Evolutionary conservation across 164 flowering plant species (phyloP).

Genomic region (Vitis rotundifolia): DNA sequence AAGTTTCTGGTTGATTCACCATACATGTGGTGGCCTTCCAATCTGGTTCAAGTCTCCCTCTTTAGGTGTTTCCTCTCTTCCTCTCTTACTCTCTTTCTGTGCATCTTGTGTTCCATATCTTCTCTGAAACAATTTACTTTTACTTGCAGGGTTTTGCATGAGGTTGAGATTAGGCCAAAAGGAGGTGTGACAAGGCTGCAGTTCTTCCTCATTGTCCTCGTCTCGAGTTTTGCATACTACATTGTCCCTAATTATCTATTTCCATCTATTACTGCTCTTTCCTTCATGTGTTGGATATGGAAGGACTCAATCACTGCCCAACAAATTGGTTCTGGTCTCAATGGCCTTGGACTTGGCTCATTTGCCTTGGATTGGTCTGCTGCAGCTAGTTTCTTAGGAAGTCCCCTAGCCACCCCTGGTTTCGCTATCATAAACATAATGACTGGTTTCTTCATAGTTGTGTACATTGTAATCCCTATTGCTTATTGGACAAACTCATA

Average conservation of each 20-base stretch:
- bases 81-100: background rate
- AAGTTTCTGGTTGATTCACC: constrained; percentile 59
- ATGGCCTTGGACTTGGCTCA: constrained; percentile 64
- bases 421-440: constrained; percentile 44
- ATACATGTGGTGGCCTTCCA: constrained; percentile 71
- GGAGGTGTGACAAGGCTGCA: constrained; percentile 59
- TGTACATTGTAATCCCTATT: constrained; percentile 45
- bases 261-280: constrained; percentile 51
- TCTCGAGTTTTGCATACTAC: constrained; percentile 54
- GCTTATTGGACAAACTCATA: constrained; percentile 15
- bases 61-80: constrained; percentile 36
- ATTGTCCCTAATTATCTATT: constrained; percentile 53
- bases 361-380: constrained; percentile 61
- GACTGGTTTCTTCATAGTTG: constrained; percentile 35
- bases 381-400: constrained; percentile 41
- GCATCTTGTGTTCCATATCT: background rate
- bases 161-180: constrained; percentile 43
- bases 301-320: constrained; percentile 56
- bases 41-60: constrained; percentile 60
- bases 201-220: constrained; percentile 51
- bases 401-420: constrained; percentile 60
- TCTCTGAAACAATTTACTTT: background rate
- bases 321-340: constrained; percentile 54
- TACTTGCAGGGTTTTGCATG: constrained; percentile 55
- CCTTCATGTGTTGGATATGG: constrained; percentile 64